Percentiles rank a stretch among this genome's conserved stretches.
phyloP scores from a whole-genome alignment of 257 asterid species.

The Haberlea rhodopensis region DNA sequence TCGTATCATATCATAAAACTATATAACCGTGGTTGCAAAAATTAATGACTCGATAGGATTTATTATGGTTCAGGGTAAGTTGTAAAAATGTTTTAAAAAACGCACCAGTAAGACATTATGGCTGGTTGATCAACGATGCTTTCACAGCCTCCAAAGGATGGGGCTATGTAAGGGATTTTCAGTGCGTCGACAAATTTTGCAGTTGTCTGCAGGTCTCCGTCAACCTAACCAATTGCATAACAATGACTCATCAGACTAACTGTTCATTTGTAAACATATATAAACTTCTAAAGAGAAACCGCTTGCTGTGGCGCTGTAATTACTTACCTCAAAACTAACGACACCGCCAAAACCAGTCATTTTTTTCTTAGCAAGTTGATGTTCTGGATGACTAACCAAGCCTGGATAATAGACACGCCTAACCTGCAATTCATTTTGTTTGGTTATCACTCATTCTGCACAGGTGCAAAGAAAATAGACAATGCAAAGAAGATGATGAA shows the following conservation, averaged over 20 bases:
- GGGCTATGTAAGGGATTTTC: constrained; percentile 84
- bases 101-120: constrained; percentile 90
- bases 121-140: constrained; percentile 97
- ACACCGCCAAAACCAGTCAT: constrained; percentile 97
- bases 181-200: constrained; percentile 77
- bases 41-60: not conserved
- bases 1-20: not conserved
- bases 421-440: constrained; percentile 46
- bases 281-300: not conserved
- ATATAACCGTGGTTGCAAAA: not conserved
- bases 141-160: constrained; percentile 93
- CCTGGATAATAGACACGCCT: constrained; percentile 87
- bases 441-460: not conserved
- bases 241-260: constrained; percentile 19
- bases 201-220: constrained; percentile 68
- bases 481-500: not conserved
- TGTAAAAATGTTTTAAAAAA: constrained; percentile 4
- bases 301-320: not conserved
- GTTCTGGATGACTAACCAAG: constrained; percentile 88
- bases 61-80: not conserved
- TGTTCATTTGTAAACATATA: not conserved
- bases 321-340: constrained; percentile 90
- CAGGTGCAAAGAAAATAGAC: not conserved
- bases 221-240: constrained; percentile 45
- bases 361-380: constrained; percentile 74